Evolutionary conservation across 768 basidiomycete species (phyloP), one percentile per base, ranked within the genome.

Genomic region (Russula vinacea): DNA sequence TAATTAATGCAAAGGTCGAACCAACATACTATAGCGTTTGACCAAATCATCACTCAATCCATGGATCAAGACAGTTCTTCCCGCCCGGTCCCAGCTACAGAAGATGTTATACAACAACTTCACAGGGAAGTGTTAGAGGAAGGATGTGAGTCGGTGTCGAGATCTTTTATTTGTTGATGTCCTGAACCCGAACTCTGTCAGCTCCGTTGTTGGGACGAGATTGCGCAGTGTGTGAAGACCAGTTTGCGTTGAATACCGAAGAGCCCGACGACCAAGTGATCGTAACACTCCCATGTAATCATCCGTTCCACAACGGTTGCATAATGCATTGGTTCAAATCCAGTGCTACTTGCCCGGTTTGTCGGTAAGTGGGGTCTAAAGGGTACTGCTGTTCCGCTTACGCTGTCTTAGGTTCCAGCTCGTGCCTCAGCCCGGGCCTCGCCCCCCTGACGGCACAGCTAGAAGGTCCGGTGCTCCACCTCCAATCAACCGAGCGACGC

Each of bases 291-390:
- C 94, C 94, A 7, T 97, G 95, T 81, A 84, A 85, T 61, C 95
- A 97, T 72, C 83, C 92, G 14, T 98, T 95, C 80, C 95, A 97
- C 71, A 83, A 88, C 68, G 83, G 86, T 33, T 97, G 95, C 72
- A 90, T 98, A 66, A 68, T 90, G 33, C 94, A 94, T 0, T 98
- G 95, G 96, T 78, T 98, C 10, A 92, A 90, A 73, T 86, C 86
- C 0, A 95, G 89, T 69, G 95, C 92, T 6, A 96, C 95, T 17
- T 98, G 96, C 77, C 96, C 95, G 19, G 94, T 95, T 10, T 98
- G 94, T 80, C 82, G 91, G 89, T 89, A 72, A 24, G 84, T 53
- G 35, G n/a, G 29, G 24, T 44, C 17, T 58, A n/a, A 52, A 40
- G 35, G 35, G 10, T 39, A 51, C 57, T 11, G 4, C 24, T 14